phyloP scores from a whole-genome alignment of 441 rosid genomes.

The Corymbia citriodora region DNA sequence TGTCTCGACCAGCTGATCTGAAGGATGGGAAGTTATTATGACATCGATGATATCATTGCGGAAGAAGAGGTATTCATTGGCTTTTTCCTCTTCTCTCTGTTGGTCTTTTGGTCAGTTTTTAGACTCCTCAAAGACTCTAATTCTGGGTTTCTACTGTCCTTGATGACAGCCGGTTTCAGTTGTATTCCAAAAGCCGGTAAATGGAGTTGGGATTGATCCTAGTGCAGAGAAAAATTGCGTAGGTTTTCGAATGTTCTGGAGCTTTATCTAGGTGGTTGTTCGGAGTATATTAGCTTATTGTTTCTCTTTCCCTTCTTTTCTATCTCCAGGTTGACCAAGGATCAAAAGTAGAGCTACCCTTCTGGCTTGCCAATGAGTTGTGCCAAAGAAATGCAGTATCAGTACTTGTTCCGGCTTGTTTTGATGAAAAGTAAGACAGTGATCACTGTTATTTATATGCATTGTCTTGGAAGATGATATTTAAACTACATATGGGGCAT shows the following conservation, averaged over 20 bases:
- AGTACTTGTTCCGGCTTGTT: constrained; percentile 62
- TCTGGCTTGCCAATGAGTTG: constrained; percentile 83
- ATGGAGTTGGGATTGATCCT: constrained; percentile 80
- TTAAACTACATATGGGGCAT: background rate
- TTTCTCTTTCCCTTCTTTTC: background rate
- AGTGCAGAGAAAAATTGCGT: constrained; percentile 62
- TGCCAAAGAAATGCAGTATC: constrained; percentile 63
- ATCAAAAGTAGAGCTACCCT: constrained; percentile 75
- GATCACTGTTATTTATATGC: background rate
- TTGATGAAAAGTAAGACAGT: constrained; percentile 53
- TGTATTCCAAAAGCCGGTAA: constrained; percentile 58
- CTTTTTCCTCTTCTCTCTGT: background rate
- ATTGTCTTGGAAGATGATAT: background rate
- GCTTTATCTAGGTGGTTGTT: background rate
- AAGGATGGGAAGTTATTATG: constrained; percentile 49
- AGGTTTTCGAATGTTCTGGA: constrained; percentile 8
- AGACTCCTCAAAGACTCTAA: background rate
- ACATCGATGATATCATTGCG: constrained; percentile 51
- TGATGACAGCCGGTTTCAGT: constrained; percentile 56
- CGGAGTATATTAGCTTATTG: background rate
- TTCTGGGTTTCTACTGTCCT: background rate
- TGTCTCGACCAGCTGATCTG: background rate
- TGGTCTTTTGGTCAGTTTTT: background rate
- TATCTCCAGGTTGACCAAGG: constrained; percentile 66
- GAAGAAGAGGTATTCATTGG: constrained; percentile 57